A percentile compares a stretch with the other conserved stretches of the same genome.
Evolutionary conservation across 805 yeast genomes (phyloP).

Genomic region (Metschnikowia noctiluminum): DNA sequence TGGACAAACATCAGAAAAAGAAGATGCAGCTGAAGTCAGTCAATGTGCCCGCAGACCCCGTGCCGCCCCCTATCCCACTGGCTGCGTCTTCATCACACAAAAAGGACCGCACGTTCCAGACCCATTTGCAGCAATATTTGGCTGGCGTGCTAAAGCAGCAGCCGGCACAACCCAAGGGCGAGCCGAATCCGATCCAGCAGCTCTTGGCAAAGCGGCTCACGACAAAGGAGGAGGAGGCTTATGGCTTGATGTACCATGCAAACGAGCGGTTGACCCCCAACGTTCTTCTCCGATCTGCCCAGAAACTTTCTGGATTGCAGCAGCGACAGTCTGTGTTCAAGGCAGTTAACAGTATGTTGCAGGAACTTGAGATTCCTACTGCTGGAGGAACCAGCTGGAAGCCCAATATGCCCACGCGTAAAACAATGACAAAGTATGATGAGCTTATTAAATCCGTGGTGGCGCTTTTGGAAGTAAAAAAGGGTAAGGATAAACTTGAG

Average conservation of each 20-base stretch:
- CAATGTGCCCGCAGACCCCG: conserved; percentile 36
- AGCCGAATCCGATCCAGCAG: conserved; percentile 39
- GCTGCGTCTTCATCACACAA: conserved; percentile 48
- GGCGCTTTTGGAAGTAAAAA: conserved; percentile 75
- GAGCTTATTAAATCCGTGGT: conserved; percentile 66
- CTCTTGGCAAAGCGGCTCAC: conserved; percentile 56
- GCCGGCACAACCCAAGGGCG: conserved; percentile 30
- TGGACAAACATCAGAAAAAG: conserved; percentile 59
- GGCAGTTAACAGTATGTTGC: conserved; percentile 64
- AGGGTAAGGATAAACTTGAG: conserved; percentile 81
- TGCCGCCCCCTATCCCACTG: conserved; percentile 55
- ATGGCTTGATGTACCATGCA: conserved; percentile 77
- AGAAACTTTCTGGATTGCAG: conserved; percentile 40
- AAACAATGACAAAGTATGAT: conserved; percentile 74
- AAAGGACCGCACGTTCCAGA: conserved; percentile 36
- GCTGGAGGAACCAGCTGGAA: conserved; percentile 50
- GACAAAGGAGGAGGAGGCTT: conserved; percentile 75
- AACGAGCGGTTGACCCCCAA: conserved; percentile 72
- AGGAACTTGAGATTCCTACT: conserved; percentile 75
- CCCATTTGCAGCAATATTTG: conserved; percentile 44
- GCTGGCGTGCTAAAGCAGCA: conserved; percentile 36
- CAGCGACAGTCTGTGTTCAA: conserved; percentile 72
- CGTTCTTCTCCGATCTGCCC: conserved; percentile 73
- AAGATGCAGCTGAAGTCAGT: conserved; percentile 43
- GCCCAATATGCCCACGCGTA: conserved; percentile 85